A percentile compares a stretch with the other conserved stretches of the same genome.
These are phyloP conservation scores for Dictyostelium purpureum DNA, from an alignment of 78 protist species.

Conservation along the genomic window DNA sequence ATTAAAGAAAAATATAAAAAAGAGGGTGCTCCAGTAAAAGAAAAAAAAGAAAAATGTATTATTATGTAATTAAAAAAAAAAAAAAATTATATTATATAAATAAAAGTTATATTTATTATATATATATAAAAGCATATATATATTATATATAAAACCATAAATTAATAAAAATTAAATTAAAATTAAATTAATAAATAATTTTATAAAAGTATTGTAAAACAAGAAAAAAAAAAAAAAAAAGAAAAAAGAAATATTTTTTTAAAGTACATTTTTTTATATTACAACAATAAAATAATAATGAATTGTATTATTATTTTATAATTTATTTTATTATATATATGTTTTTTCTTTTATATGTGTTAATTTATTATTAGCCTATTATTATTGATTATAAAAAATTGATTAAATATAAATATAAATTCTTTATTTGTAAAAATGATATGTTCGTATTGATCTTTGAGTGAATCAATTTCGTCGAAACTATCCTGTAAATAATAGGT, in stretches of 20 bases:
- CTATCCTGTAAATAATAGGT: not conserved
- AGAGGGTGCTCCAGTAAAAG: conserved; percentile 70
- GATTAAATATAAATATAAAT: conserved; percentile 15
- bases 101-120: no score
- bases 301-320: not conserved
- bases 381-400: not conserved
- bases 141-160: no score
- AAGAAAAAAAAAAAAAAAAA: no score
- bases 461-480: not conserved
- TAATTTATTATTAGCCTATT: no score
- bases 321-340: not conserved
- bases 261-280: not conserved
- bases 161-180: no score
- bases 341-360: not conserved
- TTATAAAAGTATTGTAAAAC: no score
- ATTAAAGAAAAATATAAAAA: conserved; percentile 71
- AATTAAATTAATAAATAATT: no score
- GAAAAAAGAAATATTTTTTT: no score
- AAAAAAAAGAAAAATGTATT: conserved; percentile 74
- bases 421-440: conserved; percentile 1
- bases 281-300: not conserved
- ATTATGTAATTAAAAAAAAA: conserved; percentile 45
- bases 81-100: no score
- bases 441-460: conserved; percentile 33
- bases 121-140: no score